phyloP scores from a whole-genome alignment of 2,329 filamentous ascomycete genomes.

The Apiospora hydei region DNA sequence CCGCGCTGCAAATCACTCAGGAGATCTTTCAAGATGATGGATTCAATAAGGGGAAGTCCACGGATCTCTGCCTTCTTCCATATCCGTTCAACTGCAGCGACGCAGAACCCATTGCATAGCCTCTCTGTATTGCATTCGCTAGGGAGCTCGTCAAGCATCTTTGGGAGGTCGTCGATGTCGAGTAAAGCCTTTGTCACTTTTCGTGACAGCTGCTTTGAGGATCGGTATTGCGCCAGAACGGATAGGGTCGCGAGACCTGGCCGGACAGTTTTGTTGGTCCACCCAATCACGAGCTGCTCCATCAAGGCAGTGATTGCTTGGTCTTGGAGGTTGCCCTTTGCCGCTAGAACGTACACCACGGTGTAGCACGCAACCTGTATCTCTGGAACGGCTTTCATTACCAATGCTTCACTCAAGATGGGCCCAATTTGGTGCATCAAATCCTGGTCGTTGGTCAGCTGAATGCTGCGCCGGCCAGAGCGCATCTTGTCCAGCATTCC shows the following conservation, averaged over 20 bases:
- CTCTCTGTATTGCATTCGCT: conserved; percentile 73
- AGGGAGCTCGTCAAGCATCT: conserved; percentile 66
- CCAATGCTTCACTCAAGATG: conserved; percentile 78
- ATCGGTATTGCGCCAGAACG: conserved; percentile 81
- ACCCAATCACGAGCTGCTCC: conserved; percentile 83
- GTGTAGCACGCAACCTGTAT: conserved; percentile 90
- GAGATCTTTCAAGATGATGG: conserved; percentile 65
- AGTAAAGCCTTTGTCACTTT: conserved; percentile 74
- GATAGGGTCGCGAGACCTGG: conserved; percentile 82
- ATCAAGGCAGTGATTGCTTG: conserved; percentile 84
- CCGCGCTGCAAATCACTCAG: conserved; percentile 68
- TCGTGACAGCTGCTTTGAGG: conserved; percentile 71
- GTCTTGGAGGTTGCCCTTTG: conserved; percentile 82
- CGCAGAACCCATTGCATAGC: conserved; percentile 74
- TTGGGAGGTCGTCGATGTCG: conserved; percentile 66
- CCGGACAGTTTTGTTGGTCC: conserved; percentile 75
- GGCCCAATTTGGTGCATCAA: conserved; percentile 72
- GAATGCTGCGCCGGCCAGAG: conserved; percentile 78
- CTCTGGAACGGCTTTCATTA: conserved; percentile 77
- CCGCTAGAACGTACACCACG: conserved; percentile 84
- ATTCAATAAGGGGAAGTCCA: conserved; percentile 66
- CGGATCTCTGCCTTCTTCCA: conserved; percentile 64
- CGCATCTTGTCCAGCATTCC: conserved; percentile 79
- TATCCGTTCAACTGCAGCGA: conserved; percentile 69
- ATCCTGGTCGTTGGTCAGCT: conserved; percentile 82